These are phyloP conservation scores for Cladophialophora exuberans DNA, from an alignment of 2,329 filamentous ascomycete genomes.

Conservation along the genomic window DNA sequence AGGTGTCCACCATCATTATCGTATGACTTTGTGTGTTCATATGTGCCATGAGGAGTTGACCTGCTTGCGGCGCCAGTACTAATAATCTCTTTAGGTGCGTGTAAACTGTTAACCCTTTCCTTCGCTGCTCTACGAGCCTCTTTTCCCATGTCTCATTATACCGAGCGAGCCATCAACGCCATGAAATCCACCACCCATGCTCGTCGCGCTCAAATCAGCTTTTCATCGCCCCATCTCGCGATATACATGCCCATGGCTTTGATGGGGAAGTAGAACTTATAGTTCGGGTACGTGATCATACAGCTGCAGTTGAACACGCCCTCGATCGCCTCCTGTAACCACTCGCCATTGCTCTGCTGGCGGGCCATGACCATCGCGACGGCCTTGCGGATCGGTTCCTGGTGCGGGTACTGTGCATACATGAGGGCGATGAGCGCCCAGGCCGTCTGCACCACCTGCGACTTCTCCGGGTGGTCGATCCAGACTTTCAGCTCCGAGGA, in stretches of 20 bases:
- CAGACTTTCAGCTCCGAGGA: conserved; percentile 79
- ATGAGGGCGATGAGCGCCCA: conserved; percentile 85
- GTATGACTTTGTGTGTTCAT: too few relatives aligned
- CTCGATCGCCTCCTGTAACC: conserved; percentile 93
- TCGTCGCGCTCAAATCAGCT: conserved; percentile 41
- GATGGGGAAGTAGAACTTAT: conserved; percentile 95
- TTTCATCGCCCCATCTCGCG: conserved; percentile 68
- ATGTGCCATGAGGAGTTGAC: too few relatives aligned
- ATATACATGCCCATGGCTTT: conserved; percentile 92
- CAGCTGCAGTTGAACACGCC: conserved; percentile 98
- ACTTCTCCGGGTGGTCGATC: conserved; percentile 66
- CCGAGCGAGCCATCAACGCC: not conserved
- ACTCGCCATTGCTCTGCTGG: conserved; percentile 88
- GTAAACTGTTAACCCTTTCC: too few relatives aligned
- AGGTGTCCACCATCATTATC: too few relatives aligned
- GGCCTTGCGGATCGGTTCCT: conserved; percentile 71
- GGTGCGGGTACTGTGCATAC: conserved; percentile 79
- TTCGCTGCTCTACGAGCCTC: too few relatives aligned
- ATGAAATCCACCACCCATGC: not conserved
- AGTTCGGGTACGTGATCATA: conserved; percentile 99
- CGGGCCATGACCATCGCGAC: conserved; percentile 80
- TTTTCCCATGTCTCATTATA: too few relatives aligned
- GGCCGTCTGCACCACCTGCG: conserved; percentile 91
- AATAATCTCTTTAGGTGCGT: too few relatives aligned
- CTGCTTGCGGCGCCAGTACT: too few relatives aligned